A percentile compares a stretch with the other conserved stretches of the same genome.
Conservation (phyloP, 2,329 filamentous ascomycete genomes). For the Amylocarpus encephaloides region DNA sequence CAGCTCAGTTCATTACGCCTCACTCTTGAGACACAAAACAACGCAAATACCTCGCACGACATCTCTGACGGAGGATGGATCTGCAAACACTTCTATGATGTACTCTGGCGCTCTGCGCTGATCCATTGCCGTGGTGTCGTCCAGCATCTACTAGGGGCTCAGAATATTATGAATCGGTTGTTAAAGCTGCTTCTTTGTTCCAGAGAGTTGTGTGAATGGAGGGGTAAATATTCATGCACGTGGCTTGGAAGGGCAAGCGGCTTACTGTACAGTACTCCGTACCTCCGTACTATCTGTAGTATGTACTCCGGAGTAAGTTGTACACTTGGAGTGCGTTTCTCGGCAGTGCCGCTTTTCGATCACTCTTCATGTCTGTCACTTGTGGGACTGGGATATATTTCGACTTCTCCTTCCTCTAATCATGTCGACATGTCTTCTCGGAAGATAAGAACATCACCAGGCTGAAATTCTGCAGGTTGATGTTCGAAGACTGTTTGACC, state of each 20-base stretch:
- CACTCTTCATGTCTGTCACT: not conserved
- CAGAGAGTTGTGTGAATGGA: slow-evolving; percentile 1
- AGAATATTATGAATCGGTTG: not conserved
- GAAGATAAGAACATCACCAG: not conserved
- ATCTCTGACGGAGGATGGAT: slow-evolving; percentile 82
- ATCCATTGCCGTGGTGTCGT: slow-evolving; percentile 44
- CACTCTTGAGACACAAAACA: not conserved
- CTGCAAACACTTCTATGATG: slow-evolving; percentile 87
- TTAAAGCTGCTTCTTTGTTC: no score
- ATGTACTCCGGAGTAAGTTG: no score
- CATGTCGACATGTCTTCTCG: no score
- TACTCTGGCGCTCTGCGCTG: slow-evolving; percentile 72
- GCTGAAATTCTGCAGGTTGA: not conserved
- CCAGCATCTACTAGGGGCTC: slow-evolving; percentile 11
- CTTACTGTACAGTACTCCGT: no score
- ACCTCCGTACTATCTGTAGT: no score
- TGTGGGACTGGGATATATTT: no score
- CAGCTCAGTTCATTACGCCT: slow-evolving; percentile 8
- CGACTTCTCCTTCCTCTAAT: no score
- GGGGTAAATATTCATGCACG: slow-evolving; percentile 7
- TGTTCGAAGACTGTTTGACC: not conserved
- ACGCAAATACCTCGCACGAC: slow-evolving; percentile 72
- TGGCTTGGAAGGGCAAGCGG: slow-evolving; percentile 1
- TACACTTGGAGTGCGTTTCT: no score
- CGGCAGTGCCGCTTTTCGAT: not conserved